phyloP scores from a whole-genome alignment of 2,329 filamentous ascomycete species.

The Calonectria crousiana region DNA sequence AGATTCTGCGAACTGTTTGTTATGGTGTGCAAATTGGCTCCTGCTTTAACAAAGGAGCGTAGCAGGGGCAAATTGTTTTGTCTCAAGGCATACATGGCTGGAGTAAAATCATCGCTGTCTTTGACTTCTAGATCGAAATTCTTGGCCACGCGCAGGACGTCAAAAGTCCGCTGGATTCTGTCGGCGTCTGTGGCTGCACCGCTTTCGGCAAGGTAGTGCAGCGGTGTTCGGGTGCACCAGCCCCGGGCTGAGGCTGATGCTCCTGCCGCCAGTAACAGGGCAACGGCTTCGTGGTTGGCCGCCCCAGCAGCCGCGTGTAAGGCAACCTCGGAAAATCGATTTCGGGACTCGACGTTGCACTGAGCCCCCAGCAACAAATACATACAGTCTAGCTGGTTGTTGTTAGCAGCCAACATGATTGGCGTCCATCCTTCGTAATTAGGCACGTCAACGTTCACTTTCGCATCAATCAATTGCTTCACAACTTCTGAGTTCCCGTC shows the following conservation, averaged over 20 bases:
- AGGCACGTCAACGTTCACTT: slow-evolving; percentile 1
- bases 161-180: neutral
- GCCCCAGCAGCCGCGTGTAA: neutral
- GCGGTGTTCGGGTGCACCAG: neutral
- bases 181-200: neutral
- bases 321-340: fast-evolving
- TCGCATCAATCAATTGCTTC: neutral
- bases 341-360: neutral
- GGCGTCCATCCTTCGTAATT: fast-evolving
- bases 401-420: fast-evolving
- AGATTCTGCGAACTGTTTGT: neutral
- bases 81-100: neutral
- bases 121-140: neutral
- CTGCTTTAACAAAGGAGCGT: neutral
- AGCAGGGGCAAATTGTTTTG: neutral
- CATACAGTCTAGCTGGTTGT: neutral
- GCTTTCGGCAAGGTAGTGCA: neutral
- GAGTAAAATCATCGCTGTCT: neutral
- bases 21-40: neutral
- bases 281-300: neutral
- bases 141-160: neutral
- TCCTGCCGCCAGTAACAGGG: neutral
- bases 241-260: neutral
- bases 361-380: neutral
- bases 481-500: fast-evolving